phyloP scores from a whole-genome alignment of 2,329 filamentous ascomycete species.

The Plectosphaerella plurivora region DNA sequence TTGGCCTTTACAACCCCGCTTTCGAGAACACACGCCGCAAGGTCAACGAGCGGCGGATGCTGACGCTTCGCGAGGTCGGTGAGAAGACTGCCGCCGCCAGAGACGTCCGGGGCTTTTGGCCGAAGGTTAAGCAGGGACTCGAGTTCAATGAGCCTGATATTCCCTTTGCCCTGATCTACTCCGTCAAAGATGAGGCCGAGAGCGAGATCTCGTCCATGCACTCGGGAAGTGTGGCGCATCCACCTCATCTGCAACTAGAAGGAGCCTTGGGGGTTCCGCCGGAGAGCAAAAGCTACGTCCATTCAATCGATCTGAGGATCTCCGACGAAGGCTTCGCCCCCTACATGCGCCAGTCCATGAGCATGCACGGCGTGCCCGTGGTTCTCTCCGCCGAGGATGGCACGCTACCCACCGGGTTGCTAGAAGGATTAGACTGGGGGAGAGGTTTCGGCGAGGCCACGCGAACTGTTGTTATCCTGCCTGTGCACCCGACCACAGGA shows the following conservation, averaged over 20 bases:
- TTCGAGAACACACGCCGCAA: constrained; percentile 79
- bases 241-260: constrained; percentile 65
- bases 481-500: constrained; percentile 69
- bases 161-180: constrained; percentile 74
- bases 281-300: constrained; percentile 57
- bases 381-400: constrained; percentile 63
- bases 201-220: constrained; percentile 69
- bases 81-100: constrained; percentile 70
- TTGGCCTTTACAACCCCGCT: constrained; percentile 73
- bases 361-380: constrained; percentile 58
- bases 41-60: constrained; percentile 75
- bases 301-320: constrained; percentile 62
- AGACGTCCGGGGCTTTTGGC: constrained; percentile 71
- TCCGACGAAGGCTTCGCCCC: constrained; percentile 71
- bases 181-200: constrained; percentile 65
- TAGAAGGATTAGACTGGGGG: constrained; percentile 60
- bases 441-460: constrained; percentile 69
- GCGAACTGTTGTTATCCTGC: constrained; percentile 68
- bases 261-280: constrained; percentile 65
- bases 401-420: constrained; percentile 59
- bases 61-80: constrained; percentile 72
- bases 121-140: constrained; percentile 62
- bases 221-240: constrained; percentile 58
- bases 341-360: constrained; percentile 71
- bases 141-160: constrained; percentile 72